Conservation (phyloP, 106 monocot species). For the Iris macrosiphon region DNA sequence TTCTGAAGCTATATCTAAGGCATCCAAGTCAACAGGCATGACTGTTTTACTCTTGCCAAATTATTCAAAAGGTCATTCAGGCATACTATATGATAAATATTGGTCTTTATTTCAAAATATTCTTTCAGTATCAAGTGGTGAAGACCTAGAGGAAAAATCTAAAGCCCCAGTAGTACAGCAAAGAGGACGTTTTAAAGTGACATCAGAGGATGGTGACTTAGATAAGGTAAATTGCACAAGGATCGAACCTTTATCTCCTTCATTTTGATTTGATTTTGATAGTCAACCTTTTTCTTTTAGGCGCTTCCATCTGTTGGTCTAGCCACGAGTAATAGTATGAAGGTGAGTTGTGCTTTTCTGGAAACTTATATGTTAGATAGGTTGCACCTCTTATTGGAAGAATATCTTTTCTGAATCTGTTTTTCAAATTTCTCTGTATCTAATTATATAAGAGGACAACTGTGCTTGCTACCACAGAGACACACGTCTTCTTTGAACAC, state of each 20-base stretch:
- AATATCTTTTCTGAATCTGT: too few relatives aligned
- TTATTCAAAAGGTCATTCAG: too few relatives aligned
- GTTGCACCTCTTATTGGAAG: too few relatives aligned
- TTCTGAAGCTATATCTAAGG: too few relatives aligned
- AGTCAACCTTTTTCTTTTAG: slow-evolving; percentile 16
- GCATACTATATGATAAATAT: too few relatives aligned
- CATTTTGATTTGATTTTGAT: background rate
- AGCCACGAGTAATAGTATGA: slow-evolving; percentile 29
- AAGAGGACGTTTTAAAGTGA: slow-evolving; percentile 67
- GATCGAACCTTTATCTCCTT: background rate
- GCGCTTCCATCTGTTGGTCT: slow-evolving; percentile 19
- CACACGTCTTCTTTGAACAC: too few relatives aligned
- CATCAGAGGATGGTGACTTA: slow-evolving; percentile 50
- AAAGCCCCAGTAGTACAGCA: slow-evolving; percentile 50
- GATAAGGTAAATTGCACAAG: slow-evolving; percentile 25
- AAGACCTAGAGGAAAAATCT: slow-evolving; percentile 47
- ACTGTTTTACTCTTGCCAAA: too few relatives aligned
- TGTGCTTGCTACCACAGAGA: too few relatives aligned
- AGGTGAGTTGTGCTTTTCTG: slow-evolving; percentile 25
- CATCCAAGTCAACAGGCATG: too few relatives aligned
- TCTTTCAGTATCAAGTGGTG: slow-evolving; percentile 19
- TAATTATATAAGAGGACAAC: too few relatives aligned
- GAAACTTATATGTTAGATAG: too few relatives aligned
- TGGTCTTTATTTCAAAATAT: background rate
- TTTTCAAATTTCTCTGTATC: too few relatives aligned